These are phyloP conservation scores for Lipomyces mesembrius DNA, from an alignment of 805 yeast species.

Conservation along the genomic window DNA sequence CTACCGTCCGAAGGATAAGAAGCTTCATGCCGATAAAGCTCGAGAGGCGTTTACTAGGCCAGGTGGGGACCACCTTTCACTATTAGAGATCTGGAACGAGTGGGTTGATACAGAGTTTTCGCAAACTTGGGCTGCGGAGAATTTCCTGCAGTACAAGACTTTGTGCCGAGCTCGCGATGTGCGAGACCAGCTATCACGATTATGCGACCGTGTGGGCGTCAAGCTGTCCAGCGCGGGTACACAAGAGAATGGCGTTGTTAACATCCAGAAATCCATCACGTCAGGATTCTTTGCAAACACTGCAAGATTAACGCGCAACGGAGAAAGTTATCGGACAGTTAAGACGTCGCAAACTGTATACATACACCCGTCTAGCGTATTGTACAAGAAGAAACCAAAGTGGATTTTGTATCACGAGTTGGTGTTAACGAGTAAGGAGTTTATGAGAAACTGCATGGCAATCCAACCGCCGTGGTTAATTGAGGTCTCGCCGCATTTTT, in stretches of 20 bases:
- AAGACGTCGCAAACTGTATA: constrained; percentile 71
- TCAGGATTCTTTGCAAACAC: constrained; percentile 54
- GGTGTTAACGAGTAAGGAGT: constrained; percentile 82
- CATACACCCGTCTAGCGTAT: constrained; percentile 84
- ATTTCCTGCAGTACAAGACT: constrained; percentile 80
- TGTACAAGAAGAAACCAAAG: constrained; percentile 67
- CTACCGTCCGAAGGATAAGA: constrained; percentile 78
- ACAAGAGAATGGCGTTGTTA: constrained; percentile 57
- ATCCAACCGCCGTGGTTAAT: constrained; percentile 82
- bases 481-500: constrained; percentile 54
- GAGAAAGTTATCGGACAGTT: constrained; percentile 69
- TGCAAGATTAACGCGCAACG: constrained; percentile 60
- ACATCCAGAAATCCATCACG: constrained; percentile 60
- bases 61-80: constrained; percentile 83
- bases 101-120: constrained; percentile 71
- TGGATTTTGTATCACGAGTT: constrained; percentile 83
- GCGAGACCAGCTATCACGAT: constrained; percentile 64
- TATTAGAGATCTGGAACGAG: constrained; percentile 74
- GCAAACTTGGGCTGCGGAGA: constrained; percentile 75
- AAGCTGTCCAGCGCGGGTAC: constrained; percentile 55
- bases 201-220: constrained; percentile 58
- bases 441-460: constrained; percentile 85
- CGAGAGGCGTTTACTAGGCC: constrained; percentile 75
- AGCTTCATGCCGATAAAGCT: constrained; percentile 73
- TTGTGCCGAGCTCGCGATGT: constrained; percentile 80